phyloP scores from a whole-genome alignment of 306 rosid species.

The Trichosanthes cucumerina region DNA sequence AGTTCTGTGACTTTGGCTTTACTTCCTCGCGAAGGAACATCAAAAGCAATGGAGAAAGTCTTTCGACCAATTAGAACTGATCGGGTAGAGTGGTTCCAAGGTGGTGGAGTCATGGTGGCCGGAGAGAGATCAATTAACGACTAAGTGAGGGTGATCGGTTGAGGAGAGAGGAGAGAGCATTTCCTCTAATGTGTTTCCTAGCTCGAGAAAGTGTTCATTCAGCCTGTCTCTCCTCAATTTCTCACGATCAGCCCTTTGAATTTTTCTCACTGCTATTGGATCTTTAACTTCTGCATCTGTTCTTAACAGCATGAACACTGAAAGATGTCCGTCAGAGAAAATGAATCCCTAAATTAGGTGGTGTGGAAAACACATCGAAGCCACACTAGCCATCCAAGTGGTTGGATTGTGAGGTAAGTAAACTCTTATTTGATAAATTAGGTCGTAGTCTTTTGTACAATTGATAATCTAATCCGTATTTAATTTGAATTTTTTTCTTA shows the following conservation, averaged over 20 bases:
- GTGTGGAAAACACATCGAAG: background rate
- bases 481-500: background rate
- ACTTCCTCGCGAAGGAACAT: too few relatives aligned
- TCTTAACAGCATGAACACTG: conserved; percentile 17
- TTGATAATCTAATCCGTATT: background rate
- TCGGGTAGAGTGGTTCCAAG: too few relatives aligned
- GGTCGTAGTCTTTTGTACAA: background rate
- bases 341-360: background rate
- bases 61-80: too few relatives aligned
- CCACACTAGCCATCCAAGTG: background rate
- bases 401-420: background rate
- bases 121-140: too few relatives aligned
- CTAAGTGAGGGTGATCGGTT: too few relatives aligned
- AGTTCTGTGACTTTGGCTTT: too few relatives aligned
- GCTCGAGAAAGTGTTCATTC: conserved; percentile 64
- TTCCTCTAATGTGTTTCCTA: conserved; percentile 67
- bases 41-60: too few relatives aligned
- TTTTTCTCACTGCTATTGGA: conserved; percentile 51
- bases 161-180: too few relatives aligned
- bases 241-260: conserved; percentile 90
- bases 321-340: background rate
- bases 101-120: too few relatives aligned
- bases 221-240: conserved; percentile 77
- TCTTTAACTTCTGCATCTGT: conserved; percentile 41
- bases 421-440: background rate